Conservation (phyloP, 75 land plant genomes). For the Isoetes taiwanensis region DNA sequence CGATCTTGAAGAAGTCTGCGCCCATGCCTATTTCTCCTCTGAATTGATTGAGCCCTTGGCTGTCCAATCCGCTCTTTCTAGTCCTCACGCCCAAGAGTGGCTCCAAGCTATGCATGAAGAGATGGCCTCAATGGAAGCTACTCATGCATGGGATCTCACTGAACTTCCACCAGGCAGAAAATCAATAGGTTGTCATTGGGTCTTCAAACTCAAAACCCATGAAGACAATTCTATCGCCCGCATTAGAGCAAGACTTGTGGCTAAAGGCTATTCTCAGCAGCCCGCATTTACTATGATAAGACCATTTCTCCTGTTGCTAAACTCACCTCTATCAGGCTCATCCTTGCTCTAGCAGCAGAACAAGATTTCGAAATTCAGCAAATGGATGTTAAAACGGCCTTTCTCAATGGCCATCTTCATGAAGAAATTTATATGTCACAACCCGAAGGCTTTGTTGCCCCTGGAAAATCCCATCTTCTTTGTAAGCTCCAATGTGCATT, state of each 20-base stretch:
- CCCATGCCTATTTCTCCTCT: too few relatives aligned
- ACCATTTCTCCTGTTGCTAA: too few relatives aligned
- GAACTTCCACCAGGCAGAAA: neutral
- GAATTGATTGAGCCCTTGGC: neutral
- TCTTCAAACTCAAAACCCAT: constrained; percentile 8
- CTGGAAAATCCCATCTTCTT: neutral
- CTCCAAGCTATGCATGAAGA: constrained; percentile 12
- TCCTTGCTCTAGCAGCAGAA: too few relatives aligned
- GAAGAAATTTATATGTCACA: constrained; percentile 16
- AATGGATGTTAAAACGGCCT: constrained; percentile 18
- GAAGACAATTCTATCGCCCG: constrained; percentile 6
- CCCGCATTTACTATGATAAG: too few relatives aligned
- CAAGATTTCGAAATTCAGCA: constrained; percentile 12
- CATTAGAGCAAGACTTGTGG: constrained; percentile 16
- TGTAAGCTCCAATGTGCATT: too few relatives aligned
- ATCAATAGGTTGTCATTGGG: constrained; percentile 16
- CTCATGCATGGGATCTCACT: constrained; percentile 9
- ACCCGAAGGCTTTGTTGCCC: constrained; percentile 15
- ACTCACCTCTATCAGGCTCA: too few relatives aligned
- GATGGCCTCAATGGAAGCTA: neutral
- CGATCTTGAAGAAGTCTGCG: too few relatives aligned
- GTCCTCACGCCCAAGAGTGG: neutral
- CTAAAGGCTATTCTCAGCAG: constrained; percentile 14
- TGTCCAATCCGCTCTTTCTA: neutral
- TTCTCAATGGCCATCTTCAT: constrained; percentile 12